phyloP scores from a whole-genome alignment of 2,329 filamentous ascomycete genomes.

The Trichoderma lentiforme region DNA sequence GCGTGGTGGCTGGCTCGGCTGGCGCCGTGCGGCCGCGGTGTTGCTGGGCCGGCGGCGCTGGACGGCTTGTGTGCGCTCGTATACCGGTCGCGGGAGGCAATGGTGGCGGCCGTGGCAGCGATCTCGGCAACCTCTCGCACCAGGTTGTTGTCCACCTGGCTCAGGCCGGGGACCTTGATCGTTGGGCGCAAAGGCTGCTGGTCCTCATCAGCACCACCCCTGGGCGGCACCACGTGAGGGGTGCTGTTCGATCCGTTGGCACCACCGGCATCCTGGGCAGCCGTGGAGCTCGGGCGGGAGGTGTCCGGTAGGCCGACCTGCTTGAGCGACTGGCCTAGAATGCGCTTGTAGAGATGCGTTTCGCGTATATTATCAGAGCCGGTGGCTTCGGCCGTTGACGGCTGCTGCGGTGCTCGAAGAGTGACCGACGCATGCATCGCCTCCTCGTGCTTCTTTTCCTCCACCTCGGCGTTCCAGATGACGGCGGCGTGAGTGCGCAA shows the following conservation, averaged over 20 bases:
- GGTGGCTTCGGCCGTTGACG: constrained; percentile 44
- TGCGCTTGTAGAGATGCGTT: constrained; percentile 86
- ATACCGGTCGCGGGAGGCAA: constrained; percentile 72
- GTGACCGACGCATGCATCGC: constrained; percentile 33
- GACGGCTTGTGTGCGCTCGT: constrained; percentile 37
- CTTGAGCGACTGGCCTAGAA: constrained; percentile 83
- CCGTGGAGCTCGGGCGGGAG: constrained; percentile 38
- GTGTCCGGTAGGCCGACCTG: constrained; percentile 66
- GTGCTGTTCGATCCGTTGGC: constrained; percentile 48
- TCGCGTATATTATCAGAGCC: constrained; percentile 70
- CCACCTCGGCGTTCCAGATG: constrained; percentile 86
- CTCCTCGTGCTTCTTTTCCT: constrained; percentile 70
- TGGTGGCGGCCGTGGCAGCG: constrained; percentile 83
- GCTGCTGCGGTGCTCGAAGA: constrained; percentile 35
- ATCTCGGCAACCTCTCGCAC: constrained; percentile 89
- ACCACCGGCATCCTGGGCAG: constrained; percentile 30
- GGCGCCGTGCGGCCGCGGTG: constrained; percentile 32
- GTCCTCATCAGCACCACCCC: constrained; percentile 44
- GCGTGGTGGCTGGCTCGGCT: constrained; percentile 38
- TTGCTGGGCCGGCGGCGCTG: constrained; percentile 24
- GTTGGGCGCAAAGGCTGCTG: constrained; percentile 35
- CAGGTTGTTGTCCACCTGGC: constrained; percentile 78
- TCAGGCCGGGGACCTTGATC: constrained; percentile 61
- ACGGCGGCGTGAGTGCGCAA: constrained; percentile 92
- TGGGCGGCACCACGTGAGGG: constrained; percentile 76